phyloP scores from a whole-genome alignment of 2,329 filamentous ascomycete species.

The Talaromyces islandicus region DNA sequence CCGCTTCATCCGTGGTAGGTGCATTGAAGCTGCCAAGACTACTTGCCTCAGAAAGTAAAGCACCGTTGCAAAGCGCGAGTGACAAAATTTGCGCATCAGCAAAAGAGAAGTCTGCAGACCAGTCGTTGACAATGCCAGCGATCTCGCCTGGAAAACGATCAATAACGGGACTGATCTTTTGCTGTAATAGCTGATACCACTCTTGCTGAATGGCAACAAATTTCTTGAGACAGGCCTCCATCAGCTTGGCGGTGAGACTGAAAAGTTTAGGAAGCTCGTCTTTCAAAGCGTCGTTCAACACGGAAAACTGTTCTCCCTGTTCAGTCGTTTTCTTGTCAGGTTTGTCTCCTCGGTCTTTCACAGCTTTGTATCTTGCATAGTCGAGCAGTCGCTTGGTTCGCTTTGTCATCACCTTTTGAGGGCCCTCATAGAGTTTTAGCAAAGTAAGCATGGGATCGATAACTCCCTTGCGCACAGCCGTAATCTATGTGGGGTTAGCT shows the following conservation, averaged over 20 bases:
- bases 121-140: slow-evolving; percentile 68
- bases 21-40: slow-evolving; percentile 57
- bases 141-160: slow-evolving; percentile 63
- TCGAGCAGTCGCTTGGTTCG: slow-evolving; percentile 87
- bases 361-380: slow-evolving; percentile 73
- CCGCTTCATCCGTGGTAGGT: slow-evolving; percentile 33
- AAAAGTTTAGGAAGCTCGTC: slow-evolving; percentile 86
- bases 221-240: slow-evolving; percentile 74
- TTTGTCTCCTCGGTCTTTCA: slow-evolving; percentile 76
- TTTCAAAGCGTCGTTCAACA: slow-evolving; percentile 87
- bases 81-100: slow-evolving; percentile 65
- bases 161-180: slow-evolving; percentile 72
- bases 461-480: slow-evolving; percentile 70
- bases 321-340: slow-evolving; percentile 80
- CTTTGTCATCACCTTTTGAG: slow-evolving; percentile 87
- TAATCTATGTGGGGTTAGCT: slow-evolving; percentile 35
- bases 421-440: slow-evolving; percentile 74
- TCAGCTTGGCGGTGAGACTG: slow-evolving; percentile 70
- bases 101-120: slow-evolving; percentile 71
- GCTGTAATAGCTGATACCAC: slow-evolving; percentile 79
- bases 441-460: slow-evolving; percentile 77
- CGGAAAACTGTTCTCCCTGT: slow-evolving; percentile 80
- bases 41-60: slow-evolving; percentile 53
- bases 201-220: slow-evolving; percentile 77
- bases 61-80: slow-evolving; percentile 73